Percentiles rank a stretch among this genome's conserved stretches.
These are phyloP conservation scores for Plasmodium gaboni DNA, from an alignment of 169 alveolate genomes.

Conservation along the genomic window DNA sequence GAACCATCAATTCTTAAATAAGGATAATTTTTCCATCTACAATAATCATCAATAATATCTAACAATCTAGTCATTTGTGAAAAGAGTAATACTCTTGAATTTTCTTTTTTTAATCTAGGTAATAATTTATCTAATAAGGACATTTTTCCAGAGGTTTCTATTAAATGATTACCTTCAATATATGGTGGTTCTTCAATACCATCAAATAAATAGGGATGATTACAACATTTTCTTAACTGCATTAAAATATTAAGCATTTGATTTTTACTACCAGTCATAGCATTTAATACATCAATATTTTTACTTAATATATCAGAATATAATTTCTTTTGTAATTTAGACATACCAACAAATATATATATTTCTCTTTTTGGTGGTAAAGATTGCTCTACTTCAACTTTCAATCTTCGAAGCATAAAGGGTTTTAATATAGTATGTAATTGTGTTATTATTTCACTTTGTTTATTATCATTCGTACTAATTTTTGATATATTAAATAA, in stretches of 20 bases:
- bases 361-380: conserved; percentile 96
- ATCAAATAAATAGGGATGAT: conserved; percentile 96
- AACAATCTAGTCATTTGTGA: conserved; percentile 95
- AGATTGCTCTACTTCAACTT: conserved; percentile 97
- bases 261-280: conserved; percentile 77
- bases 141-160: conserved; percentile 93
- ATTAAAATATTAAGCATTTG: conserved; percentile 97
- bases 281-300: conserved; percentile 85
- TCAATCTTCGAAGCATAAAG: conserved; percentile 97
- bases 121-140: conserved; percentile 91
- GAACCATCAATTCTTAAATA: conserved; percentile 98
- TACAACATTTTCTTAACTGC: conserved; percentile 99
- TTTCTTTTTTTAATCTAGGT: conserved; percentile 82
- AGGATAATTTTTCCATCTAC: conserved; percentile 92
- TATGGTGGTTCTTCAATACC: conserved; percentile 93
- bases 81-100: conserved; percentile 92
- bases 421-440: conserved; percentile 97
- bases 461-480: conserved; percentile 77
- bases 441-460: conserved; percentile 88
- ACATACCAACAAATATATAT: conserved; percentile 92
- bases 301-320: conserved; percentile 93
- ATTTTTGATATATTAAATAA: conserved; percentile 91
- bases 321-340: conserved; percentile 94
- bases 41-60: conserved; percentile 96
- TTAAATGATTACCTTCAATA: conserved; percentile 93